A percentile compares a stretch with the other conserved stretches of the same genome.
Evolutionary conservation across 2,329 filamentous ascomycete genomes (phyloP).

Genomic region (Pestalotiopsis sp.): DNA sequence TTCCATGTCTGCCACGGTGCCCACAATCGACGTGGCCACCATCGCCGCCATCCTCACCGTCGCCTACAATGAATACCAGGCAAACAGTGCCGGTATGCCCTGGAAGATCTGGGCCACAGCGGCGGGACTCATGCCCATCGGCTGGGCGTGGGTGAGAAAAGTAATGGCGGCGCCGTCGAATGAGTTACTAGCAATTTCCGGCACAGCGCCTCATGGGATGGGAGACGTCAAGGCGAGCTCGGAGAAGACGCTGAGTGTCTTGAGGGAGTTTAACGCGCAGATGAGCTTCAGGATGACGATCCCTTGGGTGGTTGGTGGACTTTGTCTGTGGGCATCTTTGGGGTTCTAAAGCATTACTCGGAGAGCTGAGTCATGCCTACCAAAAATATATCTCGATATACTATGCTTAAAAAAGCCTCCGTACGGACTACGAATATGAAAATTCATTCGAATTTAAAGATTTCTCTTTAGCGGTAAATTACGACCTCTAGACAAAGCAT

Average conservation of each 20-base stretch:
- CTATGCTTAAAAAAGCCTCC: too few relatives aligned
- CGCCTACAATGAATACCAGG: slow-evolving; percentile 9
- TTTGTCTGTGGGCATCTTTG: slow-evolving; percentile 12
- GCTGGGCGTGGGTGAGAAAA: slow-evolving; percentile 13
- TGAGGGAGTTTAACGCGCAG: slow-evolving; percentile 14
- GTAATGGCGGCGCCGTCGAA: slow-evolving; percentile 11
- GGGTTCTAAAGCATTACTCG: neutral
- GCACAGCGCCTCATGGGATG: neutral
- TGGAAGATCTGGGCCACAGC: slow-evolving; percentile 15
- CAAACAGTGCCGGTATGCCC: neutral
- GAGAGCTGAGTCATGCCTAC: neutral
- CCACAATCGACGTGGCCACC: slow-evolving; percentile 10
- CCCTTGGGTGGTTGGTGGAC: slow-evolving; percentile 11
- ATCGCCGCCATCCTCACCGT: slow-evolving; percentile 6
- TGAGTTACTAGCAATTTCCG: slow-evolving; percentile 4
- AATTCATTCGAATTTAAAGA: too few relatives aligned
- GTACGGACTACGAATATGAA: too few relatives aligned
- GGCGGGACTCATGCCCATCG: slow-evolving; percentile 14
- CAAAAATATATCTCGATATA: too few relatives aligned
- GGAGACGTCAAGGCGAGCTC: slow-evolving; percentile 1
- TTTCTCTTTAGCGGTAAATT: too few relatives aligned
- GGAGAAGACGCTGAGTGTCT: slow-evolving; percentile 12
- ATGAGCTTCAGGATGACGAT: slow-evolving; percentile 15
- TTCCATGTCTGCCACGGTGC: slow-evolving; percentile 14
- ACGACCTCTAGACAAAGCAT: too few relatives aligned